Base-by-base conservation (phyloP, 495 filamentous ascomycete species). In the Penicillium lagena region DNA sequence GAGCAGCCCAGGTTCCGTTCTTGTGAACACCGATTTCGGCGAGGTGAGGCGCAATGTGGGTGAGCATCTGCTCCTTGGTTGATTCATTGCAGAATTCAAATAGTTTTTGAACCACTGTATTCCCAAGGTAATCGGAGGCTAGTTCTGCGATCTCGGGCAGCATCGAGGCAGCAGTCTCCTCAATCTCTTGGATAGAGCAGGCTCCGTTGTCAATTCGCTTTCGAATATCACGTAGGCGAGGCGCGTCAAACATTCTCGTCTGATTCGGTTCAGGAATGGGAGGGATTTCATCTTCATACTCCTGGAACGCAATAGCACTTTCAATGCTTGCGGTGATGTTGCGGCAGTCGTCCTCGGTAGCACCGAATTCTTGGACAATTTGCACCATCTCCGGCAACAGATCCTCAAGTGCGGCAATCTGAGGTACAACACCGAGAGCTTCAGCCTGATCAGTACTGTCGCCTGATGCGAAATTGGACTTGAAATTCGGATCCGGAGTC, bases 61-160 rank as follows among this genome's bases (percentile, higher is more conserved):
- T 60, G 30, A 98, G 76, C 94, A 98, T 98, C 34, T 84, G 80
- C 67, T 96, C 89, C 56, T 94, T 90, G 37, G 89, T 81, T 11
- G 77, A 65, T 56, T 97, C 93, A 0, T 90, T 95, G 67, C 90
- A 96, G 63, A 84, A 90, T 58, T 97, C 91, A 57, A 97, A 98
- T 39, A 98, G 68, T 66, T 97, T 97, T 64, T 98, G 93, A 17
- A 98, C 93, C n/a, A 98, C 93, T 1, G 93, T 98, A 65, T 98
- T 98, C 52, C 93, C 93, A 42, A 98, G 78, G 53, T 98, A 98
- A 58, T 98, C 93, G 9, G 89, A 90, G 13, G 93, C 75, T 12
- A 98, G 76, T 63, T 97, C 93, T 10, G 91, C 89, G 57, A 98
- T 90, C 67, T 98, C 93, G 27, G 89, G 87, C 12, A 98, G 78